Evolutionary conservation across 2,329 filamentous ascomycete species (phyloP).

Genomic region (Aspergillus aculeatinus): DNA sequence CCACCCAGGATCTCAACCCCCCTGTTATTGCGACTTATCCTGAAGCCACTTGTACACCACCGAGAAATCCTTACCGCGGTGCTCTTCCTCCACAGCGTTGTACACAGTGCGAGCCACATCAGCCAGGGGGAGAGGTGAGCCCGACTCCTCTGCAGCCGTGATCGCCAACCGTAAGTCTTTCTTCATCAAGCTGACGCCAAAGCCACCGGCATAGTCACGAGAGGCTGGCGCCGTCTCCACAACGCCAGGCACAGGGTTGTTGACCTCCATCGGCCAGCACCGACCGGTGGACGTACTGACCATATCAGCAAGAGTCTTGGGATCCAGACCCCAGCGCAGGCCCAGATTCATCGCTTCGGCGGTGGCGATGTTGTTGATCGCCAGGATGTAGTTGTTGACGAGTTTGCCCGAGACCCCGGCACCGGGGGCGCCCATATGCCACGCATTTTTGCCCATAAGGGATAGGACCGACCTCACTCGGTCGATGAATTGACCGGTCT

Average conservation of each 20-base stretch:
- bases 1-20: background rate
- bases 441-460: slow-evolving; percentile 80
- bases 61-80: slow-evolving; percentile 74
- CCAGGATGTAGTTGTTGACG: slow-evolving; percentile 95
- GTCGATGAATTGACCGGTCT: slow-evolving; percentile 54
- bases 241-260: slow-evolving; percentile 90
- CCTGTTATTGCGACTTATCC: slow-evolving; percentile 28
- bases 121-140: slow-evolving; percentile 65
- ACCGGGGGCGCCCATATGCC: slow-evolving; percentile 82
- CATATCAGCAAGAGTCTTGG: slow-evolving; percentile 71
- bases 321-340: slow-evolving; percentile 61
- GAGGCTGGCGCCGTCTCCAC: slow-evolving; percentile 72
- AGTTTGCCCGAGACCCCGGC: slow-evolving; percentile 88
- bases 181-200: slow-evolving; percentile 74
- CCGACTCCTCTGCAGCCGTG: slow-evolving; percentile 66
- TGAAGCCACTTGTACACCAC: slow-evolving; percentile 72
- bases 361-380: slow-evolving; percentile 81
- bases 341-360: slow-evolving; percentile 68
- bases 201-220: slow-evolving; percentile 74
- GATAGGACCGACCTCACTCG: slow-evolving; percentile 68
- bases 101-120: slow-evolving; percentile 66
- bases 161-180: slow-evolving; percentile 76
- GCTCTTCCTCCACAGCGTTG: slow-evolving; percentile 60
- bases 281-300: slow-evolving; percentile 92
- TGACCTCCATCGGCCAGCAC: slow-evolving; percentile 94